Evolutionary conservation across 768 basidiomycete genomes (phyloP), one percentile per base, ranked within the genome.

Genomic region (Lactarius evosmus): DNA sequence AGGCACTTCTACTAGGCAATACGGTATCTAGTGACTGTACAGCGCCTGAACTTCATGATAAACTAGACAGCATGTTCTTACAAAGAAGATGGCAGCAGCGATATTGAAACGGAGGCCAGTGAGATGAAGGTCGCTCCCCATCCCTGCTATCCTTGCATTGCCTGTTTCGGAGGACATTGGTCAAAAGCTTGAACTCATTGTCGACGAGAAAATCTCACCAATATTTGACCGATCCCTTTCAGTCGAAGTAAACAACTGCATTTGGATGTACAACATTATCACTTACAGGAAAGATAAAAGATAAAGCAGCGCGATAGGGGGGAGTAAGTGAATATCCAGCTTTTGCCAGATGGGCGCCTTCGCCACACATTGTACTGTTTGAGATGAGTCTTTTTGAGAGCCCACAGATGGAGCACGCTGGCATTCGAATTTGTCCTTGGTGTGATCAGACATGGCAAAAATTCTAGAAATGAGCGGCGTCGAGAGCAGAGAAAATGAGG

Each of bases 131-230:
- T 81, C 78, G 1, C 56, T 66, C 12, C 73, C 70, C 79, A 82
- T 76, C 16, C 80, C 80, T 7, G 81, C 80, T 30, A 83, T 75
- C 70, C 71, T 73, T 46, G 68, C 68, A 62, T 65, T 67, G n/a
- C 60, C 68, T 69, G 38, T 46, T 41, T 29, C 9, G 14, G 33
- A 34, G 29, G 44, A 44, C 19, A 38, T 4, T 29, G 19, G 40
- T 36, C 19, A 34, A 7, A 17, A 33, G 25, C 1, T 27, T 25
- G 9, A 17, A 32, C 2, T 27, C 12, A 25, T 11, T 1, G 12
- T 52, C 7, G 40, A 32, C 38, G 3, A 7, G 17, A 22, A 54
- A 34, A 8, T 36, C 55, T 4, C 56, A 64, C 68, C 67, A 2
- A 69, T 68, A 50, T 69, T 69, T 44, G 32, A 60, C 38, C 67